Conservation (phyloP, 2,329 filamentous ascomycete genomes). For the Metarhizium sp. region DNA sequence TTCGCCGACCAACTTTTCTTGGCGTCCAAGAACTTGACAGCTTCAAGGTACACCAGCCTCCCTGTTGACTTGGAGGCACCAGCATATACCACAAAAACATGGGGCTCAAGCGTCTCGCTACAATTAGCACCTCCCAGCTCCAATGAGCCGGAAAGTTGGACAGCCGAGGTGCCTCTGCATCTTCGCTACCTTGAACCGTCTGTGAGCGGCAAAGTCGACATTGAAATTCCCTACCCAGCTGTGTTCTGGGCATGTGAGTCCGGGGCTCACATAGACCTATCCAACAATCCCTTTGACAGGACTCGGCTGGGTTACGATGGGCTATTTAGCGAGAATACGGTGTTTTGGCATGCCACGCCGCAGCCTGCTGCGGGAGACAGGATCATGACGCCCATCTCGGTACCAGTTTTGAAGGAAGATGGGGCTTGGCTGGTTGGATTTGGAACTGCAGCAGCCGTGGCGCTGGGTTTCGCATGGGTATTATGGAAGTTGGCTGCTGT, state of each 20-base stretch:
- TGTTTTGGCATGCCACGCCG: conserved; percentile 73
- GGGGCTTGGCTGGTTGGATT: conserved; percentile 36
- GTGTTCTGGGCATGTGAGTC: conserved; percentile 86
- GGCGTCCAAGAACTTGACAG: conserved; percentile 65
- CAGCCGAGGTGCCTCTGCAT: conserved; percentile 68
- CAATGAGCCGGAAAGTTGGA: conserved; percentile 41
- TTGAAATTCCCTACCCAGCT: conserved; percentile 67
- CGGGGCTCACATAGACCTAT: conserved; percentile 56
- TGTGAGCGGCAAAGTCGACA: conserved; percentile 39
- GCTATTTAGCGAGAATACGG: conserved; percentile 64
- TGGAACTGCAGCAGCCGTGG: conserved; percentile 50
- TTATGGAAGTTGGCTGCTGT: conserved; percentile 43
- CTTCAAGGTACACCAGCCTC: conserved; percentile 58
- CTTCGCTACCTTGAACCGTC: conserved; percentile 69
- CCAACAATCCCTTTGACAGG: conserved; percentile 76
- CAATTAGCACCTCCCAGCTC: conserved; percentile 53
- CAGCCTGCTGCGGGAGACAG: conserved; percentile 21
- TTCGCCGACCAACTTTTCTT: conserved; percentile 69
- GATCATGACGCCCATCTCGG: conserved; percentile 46
- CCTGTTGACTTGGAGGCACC: conserved; percentile 88
- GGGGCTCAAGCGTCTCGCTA: conserved; percentile 73
- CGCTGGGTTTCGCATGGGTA: conserved; percentile 61
- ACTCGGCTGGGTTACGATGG: conserved; percentile 78
- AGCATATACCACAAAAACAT: conserved; percentile 63
- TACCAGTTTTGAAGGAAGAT: conserved; percentile 56